These are phyloP conservation scores for Catunica adiposa DNA, from an alignment of 2,329 filamentous ascomycete species.

Conservation along the genomic window DNA sequence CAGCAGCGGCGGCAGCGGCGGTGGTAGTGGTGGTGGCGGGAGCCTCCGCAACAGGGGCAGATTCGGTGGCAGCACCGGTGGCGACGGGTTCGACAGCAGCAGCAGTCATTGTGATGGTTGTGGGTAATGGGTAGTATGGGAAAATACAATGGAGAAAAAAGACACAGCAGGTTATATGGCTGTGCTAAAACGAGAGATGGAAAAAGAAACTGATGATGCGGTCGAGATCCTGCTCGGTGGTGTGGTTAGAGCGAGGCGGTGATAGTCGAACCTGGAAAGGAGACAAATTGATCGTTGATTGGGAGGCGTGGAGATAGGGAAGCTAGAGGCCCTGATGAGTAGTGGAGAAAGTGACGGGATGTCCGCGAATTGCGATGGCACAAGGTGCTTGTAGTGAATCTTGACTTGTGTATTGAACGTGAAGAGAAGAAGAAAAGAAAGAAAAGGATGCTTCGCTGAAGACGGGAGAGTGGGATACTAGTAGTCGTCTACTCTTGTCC, in stretches of 20 bases:
- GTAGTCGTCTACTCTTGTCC: slow-evolving; percentile 3
- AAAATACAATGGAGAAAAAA: slow-evolving; percentile 56
- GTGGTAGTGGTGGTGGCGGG: slow-evolving; percentile 48
- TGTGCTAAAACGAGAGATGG: slow-evolving; percentile 3
- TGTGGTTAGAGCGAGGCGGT: slow-evolving; percentile 14
- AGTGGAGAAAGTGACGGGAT: slow-evolving; percentile 24
- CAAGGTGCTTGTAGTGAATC: slow-evolving; percentile 15
- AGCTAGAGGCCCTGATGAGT: slow-evolving; percentile 75
- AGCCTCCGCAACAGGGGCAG: slow-evolving; percentile 35
- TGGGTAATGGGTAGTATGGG: slow-evolving; percentile 20
- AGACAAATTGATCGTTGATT: slow-evolving; percentile 13
- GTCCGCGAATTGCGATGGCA: slow-evolving; percentile 22
- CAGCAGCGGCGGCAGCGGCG: slow-evolving; percentile 58
- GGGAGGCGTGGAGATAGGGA: slow-evolving; percentile 45
- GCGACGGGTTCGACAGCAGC: slow-evolving; percentile 18
- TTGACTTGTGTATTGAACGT: slow-evolving; percentile 26
- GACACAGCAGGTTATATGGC: slow-evolving; percentile 27
- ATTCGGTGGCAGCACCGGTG: slow-evolving; percentile 7
- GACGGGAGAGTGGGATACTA: slow-evolving; percentile 11
- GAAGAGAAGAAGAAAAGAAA: slow-evolving; percentile 17
- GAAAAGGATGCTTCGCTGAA: slow-evolving; percentile 17
- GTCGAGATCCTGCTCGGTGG: slow-evolving; percentile 14
- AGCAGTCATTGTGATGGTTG: slow-evolving; percentile 65
- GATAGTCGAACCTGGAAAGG: slow-evolving; percentile 13
- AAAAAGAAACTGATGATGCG: slow-evolving; percentile 2